Percentiles rank a stretch among this genome's conserved stretches.
These are phyloP conservation scores for Haplosporangium sp. DNA, from an alignment of 371 early-diverging fungal genomes.

Conservation along the genomic window DNA sequence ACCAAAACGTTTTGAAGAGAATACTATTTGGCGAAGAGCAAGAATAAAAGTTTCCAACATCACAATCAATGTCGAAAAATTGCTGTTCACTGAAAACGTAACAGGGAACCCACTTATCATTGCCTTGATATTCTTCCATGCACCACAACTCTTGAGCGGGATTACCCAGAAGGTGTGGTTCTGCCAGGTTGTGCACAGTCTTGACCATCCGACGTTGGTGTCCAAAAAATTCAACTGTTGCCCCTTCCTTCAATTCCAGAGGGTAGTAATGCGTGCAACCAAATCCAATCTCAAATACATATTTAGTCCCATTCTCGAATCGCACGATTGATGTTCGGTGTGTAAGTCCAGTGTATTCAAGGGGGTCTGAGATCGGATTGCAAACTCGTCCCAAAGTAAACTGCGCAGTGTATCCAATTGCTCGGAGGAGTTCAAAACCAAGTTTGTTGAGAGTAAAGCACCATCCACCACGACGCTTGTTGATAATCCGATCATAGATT, in stretches of 20 bases:
- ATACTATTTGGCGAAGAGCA: slow-evolving; percentile 8
- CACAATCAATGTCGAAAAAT: slow-evolving; percentile 23
- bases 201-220: slow-evolving; percentile 15
- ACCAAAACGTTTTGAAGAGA: slow-evolving; percentile 16
- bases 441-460: slow-evolving; percentile 37
- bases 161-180: slow-evolving; percentile 16
- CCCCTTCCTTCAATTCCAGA: slow-evolving; percentile 16
- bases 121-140: slow-evolving; percentile 20
- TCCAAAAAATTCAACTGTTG: slow-evolving; percentile 23
- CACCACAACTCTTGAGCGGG: slow-evolving; percentile 20
- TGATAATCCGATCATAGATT: slow-evolving; percentile 30
- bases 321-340: slow-evolving; percentile 30
- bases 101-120: slow-evolving; percentile 23
- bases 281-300: slow-evolving; percentile 34
- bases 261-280: slow-evolving; percentile 17
- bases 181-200: slow-evolving; percentile 1
- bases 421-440: slow-evolving; percentile 17
- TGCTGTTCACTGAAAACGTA: slow-evolving; percentile 23
- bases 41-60: slow-evolving; percentile 18
- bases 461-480: slow-evolving; percentile 35
- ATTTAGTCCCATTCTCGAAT: slow-evolving; percentile 25
- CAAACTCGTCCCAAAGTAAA: slow-evolving; percentile 25
- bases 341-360: background rate
- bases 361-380: slow-evolving; percentile 9
- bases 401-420: slow-evolving; percentile 20